phyloP scores from a whole-genome alignment of 2,329 filamentous ascomycete species.

The Aspergillus fijiensis region DNA sequence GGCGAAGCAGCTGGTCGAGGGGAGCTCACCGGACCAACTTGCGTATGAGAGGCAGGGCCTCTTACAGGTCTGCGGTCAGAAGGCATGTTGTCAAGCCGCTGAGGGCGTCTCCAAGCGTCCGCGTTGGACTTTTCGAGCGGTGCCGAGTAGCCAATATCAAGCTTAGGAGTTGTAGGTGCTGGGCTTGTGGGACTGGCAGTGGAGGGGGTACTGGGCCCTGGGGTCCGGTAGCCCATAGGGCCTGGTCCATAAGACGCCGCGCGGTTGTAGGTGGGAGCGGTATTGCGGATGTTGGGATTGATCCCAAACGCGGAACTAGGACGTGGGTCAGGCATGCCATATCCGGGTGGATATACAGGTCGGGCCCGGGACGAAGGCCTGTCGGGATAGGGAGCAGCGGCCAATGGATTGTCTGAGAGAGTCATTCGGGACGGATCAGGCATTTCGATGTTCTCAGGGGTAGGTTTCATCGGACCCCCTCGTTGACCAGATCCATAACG shows the following conservation, averaged over 20 bases:
- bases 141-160: constrained; percentile 51
- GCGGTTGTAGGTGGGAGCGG: constrained; percentile 38
- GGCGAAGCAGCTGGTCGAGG: constrained; percentile 30
- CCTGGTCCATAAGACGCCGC: constrained; percentile 33
- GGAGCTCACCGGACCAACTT: constrained; percentile 19
- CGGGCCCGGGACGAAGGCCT: constrained; percentile 34
- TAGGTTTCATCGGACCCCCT: constrained; percentile 40
- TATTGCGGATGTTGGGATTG: constrained; percentile 49
- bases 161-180: constrained; percentile 34
- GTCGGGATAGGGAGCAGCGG: constrained; percentile 47
- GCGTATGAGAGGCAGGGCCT: constrained; percentile 29
- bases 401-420: constrained; percentile 33
- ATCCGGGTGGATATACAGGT: constrained; percentile 32
- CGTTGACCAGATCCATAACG: constrained; percentile 66
- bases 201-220: constrained; percentile 33
- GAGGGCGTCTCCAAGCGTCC: constrained; percentile 32
- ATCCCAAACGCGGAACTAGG: constrained; percentile 50
- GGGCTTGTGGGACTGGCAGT: constrained; percentile 33
- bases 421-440: constrained; percentile 49
- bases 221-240: constrained; percentile 36
- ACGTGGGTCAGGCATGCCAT: constrained; percentile 40
- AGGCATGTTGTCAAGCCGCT: constrained; percentile 27
- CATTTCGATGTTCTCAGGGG: constrained; percentile 48
- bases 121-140: constrained; percentile 42
- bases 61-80: constrained; percentile 34